Evolutionary conservation across 2,329 filamentous ascomycete genomes (phyloP).

Genomic region (Aspergillus sp.): DNA sequence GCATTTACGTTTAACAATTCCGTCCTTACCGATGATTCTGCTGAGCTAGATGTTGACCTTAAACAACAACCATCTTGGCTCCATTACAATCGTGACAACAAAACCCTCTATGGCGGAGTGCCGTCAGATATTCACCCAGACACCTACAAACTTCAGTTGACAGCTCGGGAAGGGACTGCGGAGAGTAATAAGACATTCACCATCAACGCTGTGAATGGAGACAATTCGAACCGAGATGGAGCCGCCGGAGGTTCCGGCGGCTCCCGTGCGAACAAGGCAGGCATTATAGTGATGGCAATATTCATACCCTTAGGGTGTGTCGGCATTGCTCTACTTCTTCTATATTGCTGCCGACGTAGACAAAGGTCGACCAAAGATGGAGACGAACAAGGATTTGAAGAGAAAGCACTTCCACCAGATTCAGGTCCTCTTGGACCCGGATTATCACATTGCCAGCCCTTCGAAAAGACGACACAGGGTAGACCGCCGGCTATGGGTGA

Average conservation of each 20-base stretch:
- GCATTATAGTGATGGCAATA: slow-evolving; percentile 38
- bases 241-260: slow-evolving; percentile 21
- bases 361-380: slow-evolving; percentile 25
- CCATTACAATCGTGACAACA: slow-evolving; percentile 46
- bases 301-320: slow-evolving; percentile 35
- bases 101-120: slow-evolving; percentile 51
- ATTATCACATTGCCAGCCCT: slow-evolving; percentile 27
- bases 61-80: slow-evolving; percentile 48
- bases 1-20: slow-evolving; percentile 48
- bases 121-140: slow-evolving; percentile 42
- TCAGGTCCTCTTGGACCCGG: slow-evolving; percentile 23
- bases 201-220: slow-evolving; percentile 34
- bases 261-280: slow-evolving; percentile 32
- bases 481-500: slow-evolving; percentile 23
- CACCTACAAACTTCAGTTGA: slow-evolving; percentile 45
- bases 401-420: slow-evolving; percentile 23
- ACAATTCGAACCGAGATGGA: slow-evolving; percentile 14
- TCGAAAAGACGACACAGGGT: slow-evolving; percentile 22
- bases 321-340: slow-evolving; percentile 28
- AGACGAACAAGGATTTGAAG: slow-evolving; percentile 22
- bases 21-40: slow-evolving; percentile 41
- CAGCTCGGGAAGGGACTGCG: slow-evolving; percentile 39
- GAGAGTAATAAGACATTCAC: slow-evolving; percentile 47
- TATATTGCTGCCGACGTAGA: slow-evolving; percentile 37
- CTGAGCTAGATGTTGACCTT: slow-evolving; percentile 47